A percentile compares a stretch with the other conserved stretches of the same genome.
Evolutionary conservation across 192 early-diverging fungal genomes (phyloP).

Genomic region (Coemansia sp.): DNA sequence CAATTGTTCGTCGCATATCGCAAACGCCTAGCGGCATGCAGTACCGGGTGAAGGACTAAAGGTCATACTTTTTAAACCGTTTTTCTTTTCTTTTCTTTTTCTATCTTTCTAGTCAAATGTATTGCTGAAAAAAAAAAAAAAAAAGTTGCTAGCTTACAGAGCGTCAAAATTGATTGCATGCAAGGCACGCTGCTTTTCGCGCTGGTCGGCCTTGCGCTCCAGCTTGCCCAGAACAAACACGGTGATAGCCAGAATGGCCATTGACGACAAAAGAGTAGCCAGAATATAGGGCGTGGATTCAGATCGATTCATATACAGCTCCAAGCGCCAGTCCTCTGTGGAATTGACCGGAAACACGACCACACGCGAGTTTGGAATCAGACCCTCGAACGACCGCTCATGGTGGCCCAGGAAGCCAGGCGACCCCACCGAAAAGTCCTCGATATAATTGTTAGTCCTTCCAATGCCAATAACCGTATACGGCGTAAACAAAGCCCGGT

Average conservation of each 20-base stretch:
- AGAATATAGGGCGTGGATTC: conserved; percentile 83
- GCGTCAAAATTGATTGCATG: conserved; percentile 94
- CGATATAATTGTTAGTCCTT: conserved; percentile 94
- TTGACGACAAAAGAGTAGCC: conserved; percentile 68
- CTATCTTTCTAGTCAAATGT: not conserved
- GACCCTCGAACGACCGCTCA: conserved; percentile 64
- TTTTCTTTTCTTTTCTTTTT: conserved; percentile 1
- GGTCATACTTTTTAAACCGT: not conserved
- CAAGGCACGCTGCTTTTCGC: conserved; percentile 73
- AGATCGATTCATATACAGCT: conserved; percentile 86
- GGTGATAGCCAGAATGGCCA: conserved; percentile 69
- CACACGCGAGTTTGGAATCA: conserved; percentile 92
- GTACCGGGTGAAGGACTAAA: conserved; percentile 19
- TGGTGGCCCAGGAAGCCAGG: conserved; percentile 25
- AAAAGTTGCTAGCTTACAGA: conserved; percentile 46
- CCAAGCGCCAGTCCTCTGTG: conserved; percentile 69
- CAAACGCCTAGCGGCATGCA: conserved; percentile 12
- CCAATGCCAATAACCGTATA: conserved; percentile 87
- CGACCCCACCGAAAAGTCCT: conserved; percentile 83
- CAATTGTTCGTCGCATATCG: conserved; percentile 17
- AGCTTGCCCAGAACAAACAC: conserved; percentile 70
- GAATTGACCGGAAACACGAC: conserved; percentile 71
- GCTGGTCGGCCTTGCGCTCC: conserved; percentile 77
- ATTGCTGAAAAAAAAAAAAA: not conserved
- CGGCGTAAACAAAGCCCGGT: conserved; percentile 73